A percentile compares a stretch with the other conserved stretches of the same genome.
phyloP scores from a whole-genome alignment of 345 rosid species.

The Xanthoceras sorbifolium region DNA sequence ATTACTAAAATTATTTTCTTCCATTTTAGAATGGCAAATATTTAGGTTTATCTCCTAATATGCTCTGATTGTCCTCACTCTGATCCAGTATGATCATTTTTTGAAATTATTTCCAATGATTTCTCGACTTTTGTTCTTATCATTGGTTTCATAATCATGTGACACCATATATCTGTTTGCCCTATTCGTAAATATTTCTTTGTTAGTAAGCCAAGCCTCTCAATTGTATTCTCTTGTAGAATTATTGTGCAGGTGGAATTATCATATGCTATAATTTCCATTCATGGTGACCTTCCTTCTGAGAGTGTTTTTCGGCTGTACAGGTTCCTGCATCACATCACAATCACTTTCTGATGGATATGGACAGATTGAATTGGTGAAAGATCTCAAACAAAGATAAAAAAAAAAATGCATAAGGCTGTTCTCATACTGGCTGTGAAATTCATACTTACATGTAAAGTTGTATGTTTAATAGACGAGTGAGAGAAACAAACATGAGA shows the following conservation, averaged over 20 bases:
- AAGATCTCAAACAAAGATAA: conserved; percentile 1
- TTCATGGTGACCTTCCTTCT: neutral
- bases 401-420: neutral
- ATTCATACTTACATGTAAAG: neutral
- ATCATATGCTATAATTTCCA: neutral
- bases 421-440: neutral
- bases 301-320: neutral
- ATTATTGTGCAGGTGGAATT: neutral
- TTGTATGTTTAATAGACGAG: neutral
- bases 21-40: neutral
- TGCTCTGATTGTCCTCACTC: neutral
- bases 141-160: neutral
- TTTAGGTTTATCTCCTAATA: neutral
- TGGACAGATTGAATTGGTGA: neutral
- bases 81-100: neutral
- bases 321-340: conserved; percentile 13
- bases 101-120: neutral
- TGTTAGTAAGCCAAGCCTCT: neutral
- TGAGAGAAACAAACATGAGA: neutral
- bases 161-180: neutral
- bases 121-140: neutral
- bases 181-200: neutral
- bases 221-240: neutral
- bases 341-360: neutral
- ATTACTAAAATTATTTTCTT: too few species aligned